Percentiles rank a stretch among this genome's conserved stretches.
Conservation (phyloP, 2,329 filamentous ascomycete genomes). For the Fulvia fulva region DNA sequence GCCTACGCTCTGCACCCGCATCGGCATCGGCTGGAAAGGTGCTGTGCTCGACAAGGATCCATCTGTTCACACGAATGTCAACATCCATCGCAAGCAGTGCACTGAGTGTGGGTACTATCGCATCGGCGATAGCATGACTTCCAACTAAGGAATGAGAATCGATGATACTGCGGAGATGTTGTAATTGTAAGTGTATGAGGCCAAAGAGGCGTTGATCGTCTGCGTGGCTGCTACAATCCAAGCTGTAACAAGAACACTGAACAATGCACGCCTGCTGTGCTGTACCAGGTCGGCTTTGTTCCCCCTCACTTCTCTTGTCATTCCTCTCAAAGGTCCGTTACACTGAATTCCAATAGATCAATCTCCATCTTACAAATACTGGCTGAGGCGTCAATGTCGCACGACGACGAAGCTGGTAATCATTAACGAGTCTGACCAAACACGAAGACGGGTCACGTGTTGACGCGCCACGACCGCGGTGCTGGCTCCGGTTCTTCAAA, state of each 20-base stretch:
- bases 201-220: not conserved
- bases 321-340: not conserved
- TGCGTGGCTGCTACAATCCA: not conserved
- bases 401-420: not conserved
- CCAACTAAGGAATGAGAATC: not conserved
- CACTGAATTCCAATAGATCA: not conserved
- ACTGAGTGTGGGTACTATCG: slow-evolving; percentile 6
- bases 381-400: not conserved
- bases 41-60: not conserved
- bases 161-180: not conserved
- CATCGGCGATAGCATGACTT: not conserved
- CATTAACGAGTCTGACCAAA: not conserved
- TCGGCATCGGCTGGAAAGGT: slow-evolving; percentile 8
- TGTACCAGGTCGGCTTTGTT: not conserved
- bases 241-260: not conserved
- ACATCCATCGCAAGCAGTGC: not conserved
- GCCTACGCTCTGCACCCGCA: slow-evolving; percentile 4
- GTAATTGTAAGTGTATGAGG: not conserved
- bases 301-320: not conserved
- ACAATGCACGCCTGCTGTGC: not conserved
- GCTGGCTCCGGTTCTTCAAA: not conserved
- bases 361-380: not conserved
- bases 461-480: slow-evolving; percentile 1
- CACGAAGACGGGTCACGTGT: not conserved
- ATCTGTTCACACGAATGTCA: not conserved